Conservation (phyloP, 345 rosid genomes). For the Mercurialis annua region DNA sequence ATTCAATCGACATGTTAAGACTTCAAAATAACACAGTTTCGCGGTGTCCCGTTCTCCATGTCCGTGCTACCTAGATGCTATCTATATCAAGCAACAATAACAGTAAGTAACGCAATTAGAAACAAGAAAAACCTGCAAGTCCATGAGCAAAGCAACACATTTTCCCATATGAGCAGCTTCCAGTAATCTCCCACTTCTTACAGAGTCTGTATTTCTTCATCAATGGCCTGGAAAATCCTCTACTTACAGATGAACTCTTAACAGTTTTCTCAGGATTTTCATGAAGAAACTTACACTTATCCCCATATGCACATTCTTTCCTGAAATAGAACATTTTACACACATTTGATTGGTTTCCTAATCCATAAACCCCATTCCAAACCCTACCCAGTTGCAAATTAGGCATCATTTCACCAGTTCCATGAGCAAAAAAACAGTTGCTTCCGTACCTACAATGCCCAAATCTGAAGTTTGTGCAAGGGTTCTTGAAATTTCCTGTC, state of each 20-base stretch:
- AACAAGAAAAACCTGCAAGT: conserved; percentile 8
- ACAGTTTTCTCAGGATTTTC: conserved; percentile 1
- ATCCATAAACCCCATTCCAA: background rate
- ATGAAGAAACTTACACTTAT: conserved; percentile 19
- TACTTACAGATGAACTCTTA: background rate
- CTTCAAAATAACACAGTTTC: too few relatives aligned
- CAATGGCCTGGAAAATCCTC: conserved; percentile 6
- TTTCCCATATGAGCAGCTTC: conserved; percentile 20
- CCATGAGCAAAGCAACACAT: conserved; percentile 24
- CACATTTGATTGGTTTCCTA: background rate
- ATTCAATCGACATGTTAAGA: too few relatives aligned
- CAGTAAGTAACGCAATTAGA: background rate
- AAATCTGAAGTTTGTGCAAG: conserved; percentile 4
- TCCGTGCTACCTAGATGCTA: too few relatives aligned
- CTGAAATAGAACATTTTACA: conserved; percentile 15
- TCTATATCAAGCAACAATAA: background rate
- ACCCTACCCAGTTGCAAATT: background rate
- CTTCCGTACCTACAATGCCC: conserved; percentile 12
- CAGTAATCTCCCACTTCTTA: conserved; percentile 16
- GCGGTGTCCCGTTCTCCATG: too few relatives aligned
- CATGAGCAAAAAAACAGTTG: conserved; percentile 8
- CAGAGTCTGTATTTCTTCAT: conserved; percentile 18
- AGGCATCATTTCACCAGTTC: background rate
- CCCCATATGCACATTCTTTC: conserved; percentile 10
- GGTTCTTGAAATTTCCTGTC: conserved; percentile 1